Evolutionary conservation across 306 rosid species (phyloP).

Genomic region (Lathyrus sativus): DNA sequence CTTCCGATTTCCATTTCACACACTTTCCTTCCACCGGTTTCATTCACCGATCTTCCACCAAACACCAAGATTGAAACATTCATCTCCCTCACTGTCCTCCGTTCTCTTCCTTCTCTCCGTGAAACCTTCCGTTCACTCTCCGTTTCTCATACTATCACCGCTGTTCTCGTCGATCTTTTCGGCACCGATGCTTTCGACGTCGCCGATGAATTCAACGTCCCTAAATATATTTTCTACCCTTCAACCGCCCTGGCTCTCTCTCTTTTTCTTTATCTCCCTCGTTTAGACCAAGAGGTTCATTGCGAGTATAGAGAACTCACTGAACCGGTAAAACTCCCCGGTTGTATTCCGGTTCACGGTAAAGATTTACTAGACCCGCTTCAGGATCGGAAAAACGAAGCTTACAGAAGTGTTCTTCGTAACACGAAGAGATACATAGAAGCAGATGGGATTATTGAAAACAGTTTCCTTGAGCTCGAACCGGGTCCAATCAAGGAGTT

Average conservation of each 20-base stretch:
- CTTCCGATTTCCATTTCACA: conserved; percentile 45
- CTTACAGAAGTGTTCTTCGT: conserved; percentile 57
- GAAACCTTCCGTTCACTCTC: conserved; percentile 30
- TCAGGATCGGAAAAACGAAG: conserved; percentile 69
- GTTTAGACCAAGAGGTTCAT: conserved; percentile 45
- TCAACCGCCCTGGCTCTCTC: conserved; percentile 58
- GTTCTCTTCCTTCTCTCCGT: conserved; percentile 47
- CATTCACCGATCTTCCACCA: conserved; percentile 27
- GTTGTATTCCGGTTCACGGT: conserved; percentile 58
- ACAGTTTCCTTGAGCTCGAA: conserved; percentile 67
- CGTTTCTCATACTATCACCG: conserved; percentile 33
- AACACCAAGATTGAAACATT: conserved; percentile 26
- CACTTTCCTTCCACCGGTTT: conserved; percentile 41
- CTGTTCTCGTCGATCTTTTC: conserved; percentile 68
- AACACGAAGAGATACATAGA: conserved; percentile 45
- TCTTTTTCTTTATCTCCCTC: conserved; percentile 46
- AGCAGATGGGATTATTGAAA: conserved; percentile 62
- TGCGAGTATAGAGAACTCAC: conserved; percentile 54
- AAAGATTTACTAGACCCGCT: conserved; percentile 63
- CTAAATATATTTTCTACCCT: conserved; percentile 60
- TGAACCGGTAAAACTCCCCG: conserved; percentile 64
- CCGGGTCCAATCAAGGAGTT: conserved; percentile 49
- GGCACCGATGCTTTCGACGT: conserved; percentile 72
- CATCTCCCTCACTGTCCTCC: conserved; percentile 42
- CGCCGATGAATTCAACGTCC: conserved; percentile 52